Evolutionary conservation across 2,329 filamentous ascomycete genomes (phyloP).

Genomic region (Huntiella bhutanensis): DNA sequence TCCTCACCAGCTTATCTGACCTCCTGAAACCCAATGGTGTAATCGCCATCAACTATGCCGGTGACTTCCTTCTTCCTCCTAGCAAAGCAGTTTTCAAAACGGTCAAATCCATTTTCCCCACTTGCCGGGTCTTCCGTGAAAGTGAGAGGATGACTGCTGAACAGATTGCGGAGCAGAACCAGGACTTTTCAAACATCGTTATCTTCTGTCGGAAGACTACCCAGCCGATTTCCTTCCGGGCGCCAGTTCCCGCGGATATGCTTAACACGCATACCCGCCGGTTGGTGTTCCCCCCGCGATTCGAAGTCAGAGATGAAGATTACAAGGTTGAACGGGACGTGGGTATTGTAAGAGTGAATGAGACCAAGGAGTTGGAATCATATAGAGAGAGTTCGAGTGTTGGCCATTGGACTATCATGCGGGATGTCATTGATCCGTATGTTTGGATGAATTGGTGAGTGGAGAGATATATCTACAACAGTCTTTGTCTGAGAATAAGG

Average conservation of each 20-base stretch:
- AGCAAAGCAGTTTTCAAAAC: slow-evolving; percentile 67
- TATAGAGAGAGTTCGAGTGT: slow-evolving; percentile 61
- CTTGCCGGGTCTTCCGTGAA: slow-evolving; percentile 82
- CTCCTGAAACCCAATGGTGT: slow-evolving; percentile 63
- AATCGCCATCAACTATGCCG: slow-evolving; percentile 92
- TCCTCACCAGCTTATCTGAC: slow-evolving; percentile 49
- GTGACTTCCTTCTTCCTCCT: slow-evolving; percentile 60
- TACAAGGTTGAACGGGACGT: slow-evolving; percentile 27
- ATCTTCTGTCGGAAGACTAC: slow-evolving; percentile 66
- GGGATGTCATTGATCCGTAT: slow-evolving; percentile 52
- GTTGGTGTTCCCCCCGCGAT: slow-evolving; percentile 50
- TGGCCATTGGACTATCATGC: slow-evolving; percentile 86
- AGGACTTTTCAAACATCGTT: slow-evolving; percentile 88
- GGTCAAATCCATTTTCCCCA: slow-evolving; percentile 65
- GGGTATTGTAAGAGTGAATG: slow-evolving; percentile 39
- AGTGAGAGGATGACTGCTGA: slow-evolving; percentile 31
- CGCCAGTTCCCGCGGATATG: slow-evolving; percentile 44
- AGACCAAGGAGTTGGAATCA: slow-evolving; percentile 45
- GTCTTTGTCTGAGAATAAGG: not conserved
- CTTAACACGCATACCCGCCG: slow-evolving; percentile 52
- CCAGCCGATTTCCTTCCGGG: slow-evolving; percentile 42
- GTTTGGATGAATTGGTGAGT: slow-evolving; percentile 78
- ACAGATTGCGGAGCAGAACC: slow-evolving; percentile 26
- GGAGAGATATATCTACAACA: not conserved
- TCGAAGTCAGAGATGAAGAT: slow-evolving; percentile 42